These are phyloP conservation scores for Kodamaea sp. DNA, from an alignment of 1,139 yeast species.

Conservation along the genomic window DNA sequence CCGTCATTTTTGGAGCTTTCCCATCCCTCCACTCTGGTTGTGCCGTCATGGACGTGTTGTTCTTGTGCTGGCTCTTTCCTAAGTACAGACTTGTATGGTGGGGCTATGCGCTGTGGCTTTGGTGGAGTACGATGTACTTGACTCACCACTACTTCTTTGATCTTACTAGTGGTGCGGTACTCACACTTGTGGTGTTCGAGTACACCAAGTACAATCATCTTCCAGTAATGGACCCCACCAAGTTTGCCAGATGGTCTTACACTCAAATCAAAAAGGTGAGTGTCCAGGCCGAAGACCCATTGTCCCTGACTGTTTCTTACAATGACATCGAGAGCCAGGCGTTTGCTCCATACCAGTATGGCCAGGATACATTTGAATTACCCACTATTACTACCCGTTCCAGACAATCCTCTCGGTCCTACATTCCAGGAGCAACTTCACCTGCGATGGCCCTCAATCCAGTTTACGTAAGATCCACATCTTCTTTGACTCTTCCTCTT, in stretches of 20 bases:
- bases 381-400: constrained; percentile 26
- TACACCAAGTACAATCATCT: constrained; percentile 71
- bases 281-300: constrained; percentile 36
- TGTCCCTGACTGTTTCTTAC: constrained; percentile 14
- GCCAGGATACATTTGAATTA: constrained; percentile 29
- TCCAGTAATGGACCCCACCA: constrained; percentile 64
- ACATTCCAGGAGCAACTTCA: constrained; percentile 15
- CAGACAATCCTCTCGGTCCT: constrained; percentile 33
- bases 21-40: constrained; percentile 95
- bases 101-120: constrained; percentile 81
- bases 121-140: constrained; percentile 98
- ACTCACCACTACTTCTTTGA: constrained; percentile 96
- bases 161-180: constrained; percentile 83
- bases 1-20: constrained; percentile 96
- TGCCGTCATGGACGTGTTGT: constrained; percentile 90
- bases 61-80: constrained; percentile 82
- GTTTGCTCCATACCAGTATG: constrained; percentile 1
- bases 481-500: constrained; percentile 19
- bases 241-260: constrained; percentile 88
- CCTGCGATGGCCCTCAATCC: constrained; percentile 8
- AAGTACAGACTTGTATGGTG: constrained; percentile 61
- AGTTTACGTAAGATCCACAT: constrained; percentile 15
- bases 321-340: constrained; percentile 8
- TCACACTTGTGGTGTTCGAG: constrained; percentile 70
- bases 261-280: constrained; percentile 31